Conservation (phyloP, 108 stramenopile species). For the Seminavis robusta region DNA sequence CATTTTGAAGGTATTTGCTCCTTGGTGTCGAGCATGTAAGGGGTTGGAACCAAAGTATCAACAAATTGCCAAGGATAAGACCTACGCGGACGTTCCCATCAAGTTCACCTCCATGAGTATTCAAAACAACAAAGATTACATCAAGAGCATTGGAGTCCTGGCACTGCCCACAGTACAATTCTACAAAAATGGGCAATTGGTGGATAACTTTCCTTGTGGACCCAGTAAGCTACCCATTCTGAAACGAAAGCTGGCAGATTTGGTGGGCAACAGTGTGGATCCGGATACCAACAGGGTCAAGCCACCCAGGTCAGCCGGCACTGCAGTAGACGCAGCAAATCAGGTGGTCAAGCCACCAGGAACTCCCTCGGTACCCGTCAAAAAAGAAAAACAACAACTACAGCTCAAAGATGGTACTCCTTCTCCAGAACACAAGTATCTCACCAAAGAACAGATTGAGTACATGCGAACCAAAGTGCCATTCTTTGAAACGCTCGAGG, state of each 20-base stretch:
- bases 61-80: constrained; percentile 53
- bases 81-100: constrained; percentile 54
- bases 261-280: constrained; percentile 65
- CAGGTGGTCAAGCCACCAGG: background rate
- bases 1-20: constrained; percentile 84
- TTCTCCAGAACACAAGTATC: no score
- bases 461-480: constrained; percentile 42
- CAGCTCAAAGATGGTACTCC: constrained; percentile 10
- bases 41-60: constrained; percentile 76
- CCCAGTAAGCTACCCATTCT: constrained; percentile 81
- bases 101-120: constrained; percentile 65
- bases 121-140: constrained; percentile 76
- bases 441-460: no score
- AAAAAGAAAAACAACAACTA: constrained; percentile 3
- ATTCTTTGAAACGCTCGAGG: no score
- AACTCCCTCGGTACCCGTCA: background rate
- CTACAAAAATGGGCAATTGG: constrained; percentile 46
- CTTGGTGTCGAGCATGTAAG: constrained; percentile 70
- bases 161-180: constrained; percentile 80
- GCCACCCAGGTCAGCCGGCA: no score
- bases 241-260: constrained; percentile 64
- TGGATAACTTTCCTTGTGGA: constrained; percentile 88
- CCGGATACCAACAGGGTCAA: constrained; percentile 32
- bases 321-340: background rate
- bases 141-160: constrained; percentile 69